Conservation (phyloP, 768 basidiomycete species). For the Gymnopilus dilepis region DNA sequence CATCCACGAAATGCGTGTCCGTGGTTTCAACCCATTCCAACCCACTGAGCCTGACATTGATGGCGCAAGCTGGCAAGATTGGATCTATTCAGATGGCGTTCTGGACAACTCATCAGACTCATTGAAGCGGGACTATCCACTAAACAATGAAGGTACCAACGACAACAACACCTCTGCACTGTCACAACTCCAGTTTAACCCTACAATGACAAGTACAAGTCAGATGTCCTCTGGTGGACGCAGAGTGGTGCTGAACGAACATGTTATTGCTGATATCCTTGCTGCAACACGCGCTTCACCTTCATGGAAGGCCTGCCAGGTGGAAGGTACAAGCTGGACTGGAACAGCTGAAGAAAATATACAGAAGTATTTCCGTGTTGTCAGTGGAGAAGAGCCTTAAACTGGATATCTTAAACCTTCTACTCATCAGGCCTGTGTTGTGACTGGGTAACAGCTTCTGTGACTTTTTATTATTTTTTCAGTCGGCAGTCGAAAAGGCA, state of each 20-base stretch:
- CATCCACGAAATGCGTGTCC: slow-evolving; percentile 42
- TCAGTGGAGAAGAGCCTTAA: no score
- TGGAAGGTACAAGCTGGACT: slow-evolving; percentile 38
- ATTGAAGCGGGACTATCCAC: slow-evolving; percentile 22
- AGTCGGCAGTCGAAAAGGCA: neutral
- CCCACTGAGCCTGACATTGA: slow-evolving; percentile 20
- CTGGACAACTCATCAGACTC: slow-evolving; percentile 21
- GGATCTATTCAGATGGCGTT: slow-evolving; percentile 25
- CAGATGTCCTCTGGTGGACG: slow-evolving; percentile 20
- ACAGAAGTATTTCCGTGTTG: slow-evolving; percentile 19
- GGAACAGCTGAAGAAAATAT: slow-evolving; percentile 41
- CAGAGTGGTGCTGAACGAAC: slow-evolving; percentile 21
- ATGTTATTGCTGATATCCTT: slow-evolving; percentile 34
- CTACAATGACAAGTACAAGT: slow-evolving; percentile 15
- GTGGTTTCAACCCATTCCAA: slow-evolving; percentile 34
- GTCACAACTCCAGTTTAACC: slow-evolving; percentile 9
- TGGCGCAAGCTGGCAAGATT: slow-evolving; percentile 32
- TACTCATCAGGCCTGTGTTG: no score
- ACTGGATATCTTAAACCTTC: no score
- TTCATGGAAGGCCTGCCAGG: slow-evolving; percentile 37
- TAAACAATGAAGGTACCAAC: neutral
- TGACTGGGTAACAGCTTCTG: no score
- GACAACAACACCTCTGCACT: neutral
- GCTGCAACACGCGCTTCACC: slow-evolving; percentile 35
- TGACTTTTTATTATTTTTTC: no score